Base-by-base conservation (phyloP, 306 rosid genomes). In the Abrus pulchellus region DNA sequence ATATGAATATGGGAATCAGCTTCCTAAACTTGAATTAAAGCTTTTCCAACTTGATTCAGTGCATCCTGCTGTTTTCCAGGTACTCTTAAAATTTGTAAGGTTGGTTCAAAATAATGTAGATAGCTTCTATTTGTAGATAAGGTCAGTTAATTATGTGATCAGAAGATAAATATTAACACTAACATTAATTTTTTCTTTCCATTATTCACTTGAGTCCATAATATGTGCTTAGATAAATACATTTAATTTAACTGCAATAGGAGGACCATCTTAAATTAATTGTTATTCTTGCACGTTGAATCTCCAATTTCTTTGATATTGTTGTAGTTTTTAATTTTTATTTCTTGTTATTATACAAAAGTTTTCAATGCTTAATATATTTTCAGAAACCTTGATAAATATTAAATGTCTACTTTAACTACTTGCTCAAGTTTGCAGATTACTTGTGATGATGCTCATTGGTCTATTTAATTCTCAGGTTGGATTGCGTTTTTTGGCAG, bases 51-150 rank as follows among this genome's bases (percentile, higher is more conserved):
- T 87, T 63, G 97, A 85, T 75, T 77, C 90, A 4, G 83, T 94
- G 63, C 98, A 92, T 87, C 97, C 97, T 86, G 83, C 97, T 77
- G 86, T 94, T 52, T 87, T 90, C 83, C 87, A 92, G 98, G 98
- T 94, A 87, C 49, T 5, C 27, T 62, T 61, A 49, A 68, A 61
- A 38, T 79, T 61, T 28, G 4, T n/a, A 20, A 50, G 34, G 56
- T 41, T 68, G 72, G 60, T 57, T 83, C 73, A 40, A 60, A 67
- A 28, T 64, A 64, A 50, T 64, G 49, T 44, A 29, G 5, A 34
- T 75, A 36, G 50, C 20, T 10, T 61, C 68, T 76, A 52, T 74
- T 40, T 41, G 73, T 43, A 14, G 54, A 59, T 28, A 62, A 48
- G 62, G 28, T 11, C 41, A 10, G 48, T 80, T 53, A 64, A 57